Percentiles rank a stretch among this genome's conserved stretches.
phyloP scores from a whole-genome alignment of 1,284 basidiomycete genomes.

The Leccinum huronense region DNA sequence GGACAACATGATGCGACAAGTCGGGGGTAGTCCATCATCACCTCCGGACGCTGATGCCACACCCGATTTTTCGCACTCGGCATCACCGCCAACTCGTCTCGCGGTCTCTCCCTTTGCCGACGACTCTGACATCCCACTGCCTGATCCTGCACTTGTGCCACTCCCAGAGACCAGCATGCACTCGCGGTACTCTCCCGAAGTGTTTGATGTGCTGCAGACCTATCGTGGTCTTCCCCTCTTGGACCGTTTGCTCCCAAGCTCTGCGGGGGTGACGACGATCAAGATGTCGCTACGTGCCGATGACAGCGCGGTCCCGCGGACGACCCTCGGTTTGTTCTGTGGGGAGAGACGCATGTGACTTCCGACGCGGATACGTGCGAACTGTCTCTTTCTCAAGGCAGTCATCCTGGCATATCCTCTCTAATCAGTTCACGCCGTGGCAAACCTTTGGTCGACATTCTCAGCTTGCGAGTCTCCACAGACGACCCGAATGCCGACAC shows the following conservation, averaged over 20 bases:
- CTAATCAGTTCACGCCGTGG: constrained; percentile 35
- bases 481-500: constrained; percentile 18
- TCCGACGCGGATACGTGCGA: constrained; percentile 44
- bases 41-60: constrained; percentile 8
- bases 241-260: constrained; percentile 52
- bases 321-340: constrained; percentile 85
- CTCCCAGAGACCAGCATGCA: constrained; percentile 49
- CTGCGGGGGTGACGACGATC: constrained; percentile 52
- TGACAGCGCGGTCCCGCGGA: constrained; percentile 67
- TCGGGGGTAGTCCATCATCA: constrained; percentile 18
- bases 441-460: constrained; percentile 35
- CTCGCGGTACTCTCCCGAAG: constrained; percentile 65
- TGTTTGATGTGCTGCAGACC: constrained; percentile 78
- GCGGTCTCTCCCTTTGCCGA: constrained; percentile 32
- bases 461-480: constrained; percentile 29
- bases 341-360: constrained; percentile 61
- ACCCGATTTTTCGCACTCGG: constrained; percentile 9
- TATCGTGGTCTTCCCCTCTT: constrained; percentile 71
- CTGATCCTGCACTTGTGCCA: constrained; percentile 29
- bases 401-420: constrained; percentile 48
- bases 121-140: constrained; percentile 29
- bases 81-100: constrained; percentile 23
- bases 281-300: constrained; percentile 63
- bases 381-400: constrained; percentile 48
- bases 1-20: constrained; percentile 30